Base-by-base conservation (phyloP, 257 asterid genomes). In the Solanum medicagineum region DNA sequence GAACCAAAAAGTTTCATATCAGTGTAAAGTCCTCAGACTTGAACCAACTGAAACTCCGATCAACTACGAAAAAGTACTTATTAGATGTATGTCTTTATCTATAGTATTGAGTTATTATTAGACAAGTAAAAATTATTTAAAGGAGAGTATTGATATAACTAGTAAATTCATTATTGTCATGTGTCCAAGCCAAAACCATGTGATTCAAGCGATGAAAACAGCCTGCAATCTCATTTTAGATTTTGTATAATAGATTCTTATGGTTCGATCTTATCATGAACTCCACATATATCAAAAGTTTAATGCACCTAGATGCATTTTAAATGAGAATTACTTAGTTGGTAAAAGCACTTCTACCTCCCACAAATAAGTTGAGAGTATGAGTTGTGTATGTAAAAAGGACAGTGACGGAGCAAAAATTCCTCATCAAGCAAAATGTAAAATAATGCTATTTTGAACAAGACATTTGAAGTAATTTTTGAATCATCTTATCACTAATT, bases 191-290 rank as follows among this genome's bases (percentile, higher is more conserved):
- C 1, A 55, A 55, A 29, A 3, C 32, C 10, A 55, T 9, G 60
- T 55, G 10, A n/a, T 17, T 55, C 22, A 55, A 16, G 1, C n/a
- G 17, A 0, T 56, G 10, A 0, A 55, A 16, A 6, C 0, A 16
- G 4, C 17, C 10, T 54, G 7, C 20, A 54, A 0, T 2, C 0
- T 5, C 5, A 56, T 2, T 0, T 14, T 14, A 56, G 22, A 56
- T 1, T 56, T 17, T 5, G 0, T 7, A 17, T 0, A 57, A 57
- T 57, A 19, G 6, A 20, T 0, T 11, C 26, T 57, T 57, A 5
- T 57, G 6, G 0, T 20, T 12, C n/a, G 13, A 19, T 44, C 2
- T 22, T 19, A 0, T 19, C 6, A 24, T 57, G 20, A 57, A 1
- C 0, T 24, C 24, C 2, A 0, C 12, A 19, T 2, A 19, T 19